Evolutionary conservation across 1,139 yeast species (phyloP).

Genomic region (Tardiomyces blankii): DNA sequence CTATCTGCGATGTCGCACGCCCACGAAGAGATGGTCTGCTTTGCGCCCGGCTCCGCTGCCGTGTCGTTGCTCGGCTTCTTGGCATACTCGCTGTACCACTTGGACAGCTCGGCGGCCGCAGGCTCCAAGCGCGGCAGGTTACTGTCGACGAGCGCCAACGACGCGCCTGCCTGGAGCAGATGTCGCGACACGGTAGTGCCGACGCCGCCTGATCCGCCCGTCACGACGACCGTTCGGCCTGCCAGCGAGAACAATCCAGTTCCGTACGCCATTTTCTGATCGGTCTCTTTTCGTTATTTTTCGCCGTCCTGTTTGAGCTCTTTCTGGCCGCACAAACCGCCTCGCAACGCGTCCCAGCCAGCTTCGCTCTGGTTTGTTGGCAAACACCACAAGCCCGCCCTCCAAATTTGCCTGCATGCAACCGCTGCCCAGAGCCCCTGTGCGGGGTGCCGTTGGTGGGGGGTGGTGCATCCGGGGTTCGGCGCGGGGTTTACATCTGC

Average conservation of each 20-base stretch:
- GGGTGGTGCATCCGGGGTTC: too few relatives aligned
- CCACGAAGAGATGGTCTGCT: conserved; percentile 45
- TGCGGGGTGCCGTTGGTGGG: too few relatives aligned
- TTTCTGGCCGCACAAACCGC: too few relatives aligned
- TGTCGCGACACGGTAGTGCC: conserved; percentile 40
- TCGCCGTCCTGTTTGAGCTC: too few relatives aligned
- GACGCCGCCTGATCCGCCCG: conserved; percentile 81
- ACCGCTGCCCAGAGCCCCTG: too few relatives aligned
- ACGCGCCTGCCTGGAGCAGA: conserved; percentile 20
- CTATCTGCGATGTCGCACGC: conserved; percentile 67
- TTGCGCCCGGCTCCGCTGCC: conserved; percentile 32
- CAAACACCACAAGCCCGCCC: too few relatives aligned
- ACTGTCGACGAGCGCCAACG: conserved; percentile 62
- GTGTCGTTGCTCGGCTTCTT: conserved; percentile 28
- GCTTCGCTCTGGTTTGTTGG: too few relatives aligned
- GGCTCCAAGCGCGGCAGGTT: conserved; percentile 44
- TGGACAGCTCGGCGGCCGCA: conserved; percentile 47
- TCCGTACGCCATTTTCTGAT: neutral
- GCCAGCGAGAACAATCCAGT: conserved; percentile 33
- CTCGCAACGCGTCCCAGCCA: too few relatives aligned
- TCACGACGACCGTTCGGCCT: conserved; percentile 60
- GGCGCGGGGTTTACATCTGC: too few relatives aligned
- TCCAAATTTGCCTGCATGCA: too few relatives aligned
- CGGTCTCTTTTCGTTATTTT: too few relatives aligned
- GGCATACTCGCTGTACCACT: conserved; percentile 34